phyloP scores from a whole-genome alignment of 129 eudicot species.

The Escallonia herrerae region DNA sequence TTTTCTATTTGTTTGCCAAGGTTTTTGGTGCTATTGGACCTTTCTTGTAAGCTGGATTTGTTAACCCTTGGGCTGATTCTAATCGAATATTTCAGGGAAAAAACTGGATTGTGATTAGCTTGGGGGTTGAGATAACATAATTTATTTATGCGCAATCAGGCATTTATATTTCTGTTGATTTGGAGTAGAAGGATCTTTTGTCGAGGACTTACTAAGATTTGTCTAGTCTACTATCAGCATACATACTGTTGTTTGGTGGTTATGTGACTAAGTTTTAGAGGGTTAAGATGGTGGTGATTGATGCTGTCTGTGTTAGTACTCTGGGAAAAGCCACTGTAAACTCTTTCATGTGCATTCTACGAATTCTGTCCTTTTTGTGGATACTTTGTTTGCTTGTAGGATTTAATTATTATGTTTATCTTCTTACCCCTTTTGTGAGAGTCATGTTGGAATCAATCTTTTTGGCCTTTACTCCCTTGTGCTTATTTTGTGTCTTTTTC shows the following conservation, averaged over 20 bases:
- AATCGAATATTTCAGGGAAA: not conserved
- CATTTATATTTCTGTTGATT: not conserved
- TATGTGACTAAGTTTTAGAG: not conserved
- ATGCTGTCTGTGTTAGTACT: not conserved
- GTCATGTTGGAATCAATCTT: conserved; percentile 7
- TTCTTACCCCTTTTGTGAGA: conserved; percentile 8
- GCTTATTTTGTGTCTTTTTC: conserved; percentile 23
- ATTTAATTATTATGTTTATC: conserved; percentile 13
- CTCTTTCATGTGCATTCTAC: not conserved
- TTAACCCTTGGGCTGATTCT: not conserved
- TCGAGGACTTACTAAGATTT: not conserved
- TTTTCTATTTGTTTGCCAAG: too few species aligned
- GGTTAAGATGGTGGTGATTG: not conserved
- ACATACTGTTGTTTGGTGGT: too few species aligned
- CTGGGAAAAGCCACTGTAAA: not conserved
- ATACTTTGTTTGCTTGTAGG: conserved; percentile 6
- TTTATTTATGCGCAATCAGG: too few species aligned
- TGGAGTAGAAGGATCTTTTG: conserved; percentile 2
- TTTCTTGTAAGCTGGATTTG: not conserved
- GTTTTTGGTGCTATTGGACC: too few species aligned
- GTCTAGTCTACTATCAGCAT: not conserved
- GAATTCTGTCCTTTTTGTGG: not conserved
- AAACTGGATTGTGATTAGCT: conserved; percentile 1
- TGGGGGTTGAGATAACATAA: not conserved
- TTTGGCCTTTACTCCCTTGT: conserved; percentile 8